Evolutionary conservation across 139 green algal species (phyloP).

Genomic region (Coccomyxa sp.): DNA sequence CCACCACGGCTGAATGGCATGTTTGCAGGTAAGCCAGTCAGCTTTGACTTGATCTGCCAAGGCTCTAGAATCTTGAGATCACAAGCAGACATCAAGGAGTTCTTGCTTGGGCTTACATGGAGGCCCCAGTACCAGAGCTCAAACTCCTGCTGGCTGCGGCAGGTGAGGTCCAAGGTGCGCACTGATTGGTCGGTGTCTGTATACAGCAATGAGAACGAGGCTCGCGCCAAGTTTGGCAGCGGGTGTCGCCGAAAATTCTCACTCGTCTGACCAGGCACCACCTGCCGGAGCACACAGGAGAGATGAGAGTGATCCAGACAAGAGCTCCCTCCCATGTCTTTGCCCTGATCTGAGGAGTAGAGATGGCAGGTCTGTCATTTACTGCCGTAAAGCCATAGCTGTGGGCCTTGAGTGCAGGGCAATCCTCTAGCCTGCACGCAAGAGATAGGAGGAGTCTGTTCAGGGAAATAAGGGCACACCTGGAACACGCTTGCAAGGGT

Average conservation of each 20-base stretch:
- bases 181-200: slow-evolving; percentile 10
- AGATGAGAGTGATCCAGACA: too few species aligned
- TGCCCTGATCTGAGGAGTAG: too few species aligned
- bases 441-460: not conserved
- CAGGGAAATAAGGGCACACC: not conserved
- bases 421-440: not conserved
- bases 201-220: slow-evolving; percentile 74
- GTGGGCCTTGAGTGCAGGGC: too few species aligned
- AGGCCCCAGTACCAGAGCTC: slow-evolving; percentile 58
- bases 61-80: too few species aligned
- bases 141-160: slow-evolving; percentile 36
- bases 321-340: too few species aligned
- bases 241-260: slow-evolving; percentile 57
- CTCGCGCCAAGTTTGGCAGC: slow-evolving; percentile 24
- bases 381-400: too few species aligned
- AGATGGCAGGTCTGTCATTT: too few species aligned
- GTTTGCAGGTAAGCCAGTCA: too few species aligned
- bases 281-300: slow-evolving; percentile 13
- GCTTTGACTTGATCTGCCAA: too few species aligned
- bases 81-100: too few species aligned
- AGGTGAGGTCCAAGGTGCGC: slow-evolving; percentile 71
- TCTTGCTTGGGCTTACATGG: slow-evolving; percentile 15
- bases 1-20: too few species aligned
- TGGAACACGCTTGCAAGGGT: slow-evolving; percentile 6
- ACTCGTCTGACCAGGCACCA: slow-evolving; percentile 56